Base-by-base conservation (phyloP, 345 rosid species). In the Hypericum androsaemum region DNA sequence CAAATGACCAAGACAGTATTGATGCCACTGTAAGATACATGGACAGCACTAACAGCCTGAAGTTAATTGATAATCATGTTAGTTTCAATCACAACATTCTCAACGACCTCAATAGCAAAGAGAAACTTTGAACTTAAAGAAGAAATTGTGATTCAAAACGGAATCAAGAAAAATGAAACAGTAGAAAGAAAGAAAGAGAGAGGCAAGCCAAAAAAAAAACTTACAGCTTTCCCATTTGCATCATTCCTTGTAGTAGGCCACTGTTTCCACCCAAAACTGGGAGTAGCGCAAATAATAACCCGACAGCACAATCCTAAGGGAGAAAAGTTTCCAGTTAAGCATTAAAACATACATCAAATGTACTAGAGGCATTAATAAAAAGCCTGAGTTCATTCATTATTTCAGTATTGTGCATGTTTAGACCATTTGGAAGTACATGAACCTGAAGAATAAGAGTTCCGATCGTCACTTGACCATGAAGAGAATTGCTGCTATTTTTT, bases 361-460 rank as follows among this genome's bases (percentile, higher is more conserved):
- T 1, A 22, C 32, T 4, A 22, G 32, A 22, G 32, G 32, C 32
- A 4, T 22, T 22, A 22, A 22, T 22, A 22, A 1, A 22, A 22
- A 22, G 32, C 32, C n/a, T n/a, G n/a, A 22, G 32, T 4, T 4
- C 32, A 22, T 22, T 22, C 32, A 22, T 22, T 22, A 22, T 22
- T 22, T 22, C 4, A 22, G 32, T 4, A 22, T 22, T 22, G 4
- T 22, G 32, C 32, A 22, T 22, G 32, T 22, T 22, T 22, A 22
- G 32, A 22, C 32, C 32, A 22, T 22, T 22, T 22, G 32, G 32
- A 22, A 38, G 39, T 8, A 16, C 41, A 52, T 15, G 12, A 57
- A 88, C 99, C 99, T 88, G 99, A 71, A 94, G 84, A 61, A 94
- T 88, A 65, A 94, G 89, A 22, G 95, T 94, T 52, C 99, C 97